Conservation (phyloP, 768 basidiomycete species). For the Piloderma croceum region DNA sequence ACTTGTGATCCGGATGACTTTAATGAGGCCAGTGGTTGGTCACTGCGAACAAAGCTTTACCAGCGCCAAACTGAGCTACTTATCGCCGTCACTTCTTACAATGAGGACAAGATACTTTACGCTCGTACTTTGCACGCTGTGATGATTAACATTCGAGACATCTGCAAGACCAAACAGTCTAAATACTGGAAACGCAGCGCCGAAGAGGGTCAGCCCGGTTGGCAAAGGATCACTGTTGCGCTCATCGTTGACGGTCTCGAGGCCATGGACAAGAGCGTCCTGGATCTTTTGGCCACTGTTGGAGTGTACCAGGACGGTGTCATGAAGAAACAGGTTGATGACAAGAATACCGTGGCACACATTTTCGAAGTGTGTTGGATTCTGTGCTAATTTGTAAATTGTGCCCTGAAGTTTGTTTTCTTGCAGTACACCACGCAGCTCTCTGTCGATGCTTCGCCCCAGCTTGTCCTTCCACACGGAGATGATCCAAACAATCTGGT, state of each 20-base stretch:
- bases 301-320: conserved; percentile 94
- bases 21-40: conserved; percentile 71
- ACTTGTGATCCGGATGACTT: conserved; percentile 92
- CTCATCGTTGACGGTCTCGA: conserved; percentile 92
- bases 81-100: conserved; percentile 92
- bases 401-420: conserved; percentile 4
- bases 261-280: conserved; percentile 90
- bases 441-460: conserved; percentile 86
- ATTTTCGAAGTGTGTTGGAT: conserved; percentile 74
- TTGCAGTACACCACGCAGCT: conserved; percentile 91
- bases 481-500: conserved; percentile 91
- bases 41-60: conserved; percentile 78
- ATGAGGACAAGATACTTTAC: conserved; percentile 90
- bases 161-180: conserved; percentile 92
- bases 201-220: conserved; percentile 78
- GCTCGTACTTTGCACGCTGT: conserved; percentile 90
- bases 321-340: conserved; percentile 90
- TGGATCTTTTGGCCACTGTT: conserved; percentile 83
- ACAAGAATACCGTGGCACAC: conserved; percentile 85
- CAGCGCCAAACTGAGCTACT: conserved; percentile 88
- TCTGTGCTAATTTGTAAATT: conserved; percentile 1
- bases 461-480: conserved; percentile 83
- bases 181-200: conserved; percentile 85
- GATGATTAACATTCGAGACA: conserved; percentile 97
- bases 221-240: conserved; percentile 89